These are phyloP conservation scores for Aspergillus incahuasiensis DNA, from an alignment of 495 filamentous ascomycete genomes.

Conservation along the genomic window DNA sequence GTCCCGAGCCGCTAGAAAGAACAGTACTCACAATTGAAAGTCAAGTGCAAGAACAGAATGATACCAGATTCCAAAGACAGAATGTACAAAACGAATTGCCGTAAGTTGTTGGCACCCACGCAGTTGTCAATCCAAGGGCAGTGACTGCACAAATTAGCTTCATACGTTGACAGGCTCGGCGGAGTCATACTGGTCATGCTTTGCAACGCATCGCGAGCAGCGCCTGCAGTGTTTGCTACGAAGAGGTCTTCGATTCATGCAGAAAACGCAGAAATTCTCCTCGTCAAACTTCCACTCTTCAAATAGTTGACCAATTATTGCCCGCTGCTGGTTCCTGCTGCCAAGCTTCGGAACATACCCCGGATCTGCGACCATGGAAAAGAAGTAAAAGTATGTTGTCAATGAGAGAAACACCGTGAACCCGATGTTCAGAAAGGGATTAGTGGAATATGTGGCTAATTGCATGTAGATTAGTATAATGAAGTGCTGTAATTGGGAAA, in stretches of 20 bases:
- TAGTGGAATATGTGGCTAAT: constrained; percentile 57
- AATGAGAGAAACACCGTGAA: constrained; percentile 62
- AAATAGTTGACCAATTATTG: constrained; percentile 78
- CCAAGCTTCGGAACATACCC: constrained; percentile 92
- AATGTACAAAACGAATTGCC: constrained; percentile 91
- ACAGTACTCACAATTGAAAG: constrained; percentile 48
- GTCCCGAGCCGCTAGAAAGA: background rate
- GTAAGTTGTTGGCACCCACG: constrained; percentile 87
- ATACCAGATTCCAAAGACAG: constrained; percentile 72
- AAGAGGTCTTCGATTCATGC: constrained; percentile 88
- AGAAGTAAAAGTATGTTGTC: constrained; percentile 79
- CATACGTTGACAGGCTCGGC: background rate
- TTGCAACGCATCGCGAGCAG: constrained; percentile 88
- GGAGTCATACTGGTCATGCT: constrained; percentile 84
- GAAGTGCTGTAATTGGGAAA: background rate
- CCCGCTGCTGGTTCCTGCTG: constrained; percentile 81
- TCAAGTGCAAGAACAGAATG: constrained; percentile 52
- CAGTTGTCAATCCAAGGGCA: constrained; percentile 99
- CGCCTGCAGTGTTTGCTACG: constrained; percentile 92
- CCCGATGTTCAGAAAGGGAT: constrained; percentile 67
- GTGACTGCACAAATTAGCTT: constrained; percentile 59
- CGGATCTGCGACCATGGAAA: constrained; percentile 81
- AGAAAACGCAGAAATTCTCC: constrained; percentile 84
- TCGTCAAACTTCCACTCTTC: constrained; percentile 86
- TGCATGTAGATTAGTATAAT: constrained; percentile 5